Base-by-base conservation (phyloP, 2,329 filamentous ascomycete species). In the Scedosporium boydii region DNA sequence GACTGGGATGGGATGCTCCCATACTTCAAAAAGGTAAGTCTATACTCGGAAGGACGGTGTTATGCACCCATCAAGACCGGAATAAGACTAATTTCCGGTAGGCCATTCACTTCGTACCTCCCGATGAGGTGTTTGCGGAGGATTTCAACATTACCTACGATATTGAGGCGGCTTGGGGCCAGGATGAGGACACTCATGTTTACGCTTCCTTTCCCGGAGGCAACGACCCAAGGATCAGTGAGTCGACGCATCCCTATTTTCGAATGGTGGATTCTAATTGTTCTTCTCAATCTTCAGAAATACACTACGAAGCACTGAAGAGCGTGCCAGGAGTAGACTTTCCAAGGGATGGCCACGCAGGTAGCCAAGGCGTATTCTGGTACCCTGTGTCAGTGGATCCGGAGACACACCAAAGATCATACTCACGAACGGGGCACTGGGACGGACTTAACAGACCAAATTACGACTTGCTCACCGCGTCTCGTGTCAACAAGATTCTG, bases 341-440 rank as follows among this genome's bases (percentile, higher is more conserved):
- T 18, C 66, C 69, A 26, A 29, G 63, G 6, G 69, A 70, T 51
- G 66, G 66, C n/a, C 67, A 66, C 14, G 67, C 65, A 7, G 68
- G 69, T 14, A 63, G 67, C 46, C 67, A 65, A 6, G 69, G 69
- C 6, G 64, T 70, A 9, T 70, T 67, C 63, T 70, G 67, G 68
- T 69, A 69, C 59, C 66, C 68, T 1, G 63, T 65, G 44, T 70
- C 67, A n/a, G 64, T 67, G 29, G 66, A 68, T 10, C 67, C 68
- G 1, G 62, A 61, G 10, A 69, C 62, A 1, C 64, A 60, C 42
- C 64, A 65, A 62, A 64, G 69, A 3, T 69, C 68, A 0, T 70
- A 69, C 60, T 66, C 68, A 3, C 61, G 69, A 2, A 69, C 68
- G n/a, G 68, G 65, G 1, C 69, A 70, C 60, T 70, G 65, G 65